A percentile compares a stretch with the other conserved stretches of the same genome.
Conservation (phyloP, 768 basidiomycete genomes). For the Epithele typhae region DNA sequence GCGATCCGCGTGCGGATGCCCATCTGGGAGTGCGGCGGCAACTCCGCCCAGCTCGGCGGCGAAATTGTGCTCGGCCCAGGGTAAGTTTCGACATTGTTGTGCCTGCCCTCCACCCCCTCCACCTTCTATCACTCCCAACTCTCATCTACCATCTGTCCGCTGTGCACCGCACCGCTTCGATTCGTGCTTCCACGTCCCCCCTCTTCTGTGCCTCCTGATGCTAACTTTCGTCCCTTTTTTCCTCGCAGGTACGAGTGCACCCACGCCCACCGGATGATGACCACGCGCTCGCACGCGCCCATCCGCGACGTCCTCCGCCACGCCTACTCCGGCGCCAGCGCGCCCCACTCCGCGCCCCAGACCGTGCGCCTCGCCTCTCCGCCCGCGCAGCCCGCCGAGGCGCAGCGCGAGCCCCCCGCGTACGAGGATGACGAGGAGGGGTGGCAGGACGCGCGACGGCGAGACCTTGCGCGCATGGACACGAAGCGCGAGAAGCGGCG, state of each 20-base stretch:
- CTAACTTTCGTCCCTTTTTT: neutral
- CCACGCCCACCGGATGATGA: conserved; percentile 85
- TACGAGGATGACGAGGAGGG: conserved; percentile 25
- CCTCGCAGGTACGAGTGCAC: conserved; percentile 51
- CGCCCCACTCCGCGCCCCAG: too few species aligned
- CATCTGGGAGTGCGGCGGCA: conserved; percentile 75
- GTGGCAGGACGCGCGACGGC: conserved; percentile 36
- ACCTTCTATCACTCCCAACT: neutral
- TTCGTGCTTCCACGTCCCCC: too few species aligned
- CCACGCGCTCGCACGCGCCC: conserved; percentile 67
- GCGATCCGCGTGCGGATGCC: conserved; percentile 76
- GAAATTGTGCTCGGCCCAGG: conserved; percentile 78
- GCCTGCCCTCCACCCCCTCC: neutral
- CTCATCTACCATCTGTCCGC: too few species aligned
- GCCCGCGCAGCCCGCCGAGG: conserved; percentile 6
- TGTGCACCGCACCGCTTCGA: too few species aligned
- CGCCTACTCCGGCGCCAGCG: conserved; percentile 49
- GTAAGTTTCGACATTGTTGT: too few species aligned
- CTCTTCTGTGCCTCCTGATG: too few species aligned
- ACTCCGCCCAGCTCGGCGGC: conserved; percentile 78
- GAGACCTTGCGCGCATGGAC: conserved; percentile 31
- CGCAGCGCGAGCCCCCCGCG: too few species aligned
- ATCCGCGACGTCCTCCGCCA: conserved; percentile 64
- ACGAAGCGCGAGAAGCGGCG: conserved; percentile 26
- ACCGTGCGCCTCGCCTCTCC: too few species aligned